Conservation (phyloP, 176 grass and related monocot species). For the Cenchrus fungigraminus region DNA sequence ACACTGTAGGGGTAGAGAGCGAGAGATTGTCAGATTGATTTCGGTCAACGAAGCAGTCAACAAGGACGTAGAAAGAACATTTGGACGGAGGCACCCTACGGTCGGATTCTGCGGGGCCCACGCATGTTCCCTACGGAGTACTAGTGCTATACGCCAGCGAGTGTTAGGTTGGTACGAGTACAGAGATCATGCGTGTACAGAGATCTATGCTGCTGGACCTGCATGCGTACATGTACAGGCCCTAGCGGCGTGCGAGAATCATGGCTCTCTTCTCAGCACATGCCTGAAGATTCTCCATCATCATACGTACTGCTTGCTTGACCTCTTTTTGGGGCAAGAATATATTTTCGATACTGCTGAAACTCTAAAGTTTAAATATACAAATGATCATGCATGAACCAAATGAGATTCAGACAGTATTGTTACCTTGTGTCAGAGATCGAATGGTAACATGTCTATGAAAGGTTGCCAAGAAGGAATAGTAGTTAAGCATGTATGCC, state of each 20-base stretch:
- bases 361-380: background rate
- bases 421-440: background rate
- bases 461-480: background rate
- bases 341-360: background rate
- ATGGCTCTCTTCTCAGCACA: background rate
- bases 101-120: constrained; percentile 36
- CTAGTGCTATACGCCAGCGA: background rate
- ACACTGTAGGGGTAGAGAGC: background rate
- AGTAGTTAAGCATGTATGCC: too few species aligned
- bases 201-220: constrained; percentile 23
- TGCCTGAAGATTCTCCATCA: background rate
- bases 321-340: background rate
- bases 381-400: background rate
- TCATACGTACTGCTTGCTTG: background rate
- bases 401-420: background rate
- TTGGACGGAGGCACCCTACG: constrained; percentile 44
- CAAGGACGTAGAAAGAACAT: constrained; percentile 22
- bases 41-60: constrained; percentile 25
- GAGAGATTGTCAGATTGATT: background rate
- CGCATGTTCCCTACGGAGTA: background rate
- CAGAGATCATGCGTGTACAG: background rate
- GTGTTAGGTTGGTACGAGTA: background rate
- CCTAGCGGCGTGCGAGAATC: constrained; percentile 26
- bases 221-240: background rate
- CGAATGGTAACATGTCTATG: background rate